Percentiles rank a stretch among this genome's conserved stretches.
Evolutionary conservation across 2,329 filamentous ascomycete species (phyloP).

Genomic region (Fusarium sp.): DNA sequence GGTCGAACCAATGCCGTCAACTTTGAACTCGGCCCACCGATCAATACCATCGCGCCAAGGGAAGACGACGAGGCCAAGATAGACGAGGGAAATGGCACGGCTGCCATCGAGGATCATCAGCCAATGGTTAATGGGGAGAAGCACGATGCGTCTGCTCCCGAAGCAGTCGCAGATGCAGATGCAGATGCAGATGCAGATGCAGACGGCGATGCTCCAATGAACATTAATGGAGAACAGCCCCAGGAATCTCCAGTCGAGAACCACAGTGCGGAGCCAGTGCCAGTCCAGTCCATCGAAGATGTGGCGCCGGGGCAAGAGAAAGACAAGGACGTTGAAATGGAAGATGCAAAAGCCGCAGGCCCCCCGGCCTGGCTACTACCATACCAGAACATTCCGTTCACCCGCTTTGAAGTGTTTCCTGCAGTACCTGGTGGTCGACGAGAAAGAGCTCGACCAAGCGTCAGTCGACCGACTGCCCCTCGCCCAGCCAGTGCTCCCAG

Average conservation of each 20-base stretch:
- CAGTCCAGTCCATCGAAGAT: constrained; percentile 46
- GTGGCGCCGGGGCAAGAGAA: constrained; percentile 47
- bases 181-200: background rate
- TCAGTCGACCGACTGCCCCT: constrained; percentile 50
- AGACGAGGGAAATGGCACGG: constrained; percentile 44
- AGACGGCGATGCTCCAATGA: background rate
- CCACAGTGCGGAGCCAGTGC: constrained; percentile 39
- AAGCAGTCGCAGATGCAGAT: background rate
- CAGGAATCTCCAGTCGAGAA: constrained; percentile 25
- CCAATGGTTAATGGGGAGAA: constrained; percentile 40
- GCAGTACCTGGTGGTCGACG: constrained; percentile 63
- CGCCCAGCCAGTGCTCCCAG: constrained; percentile 50
- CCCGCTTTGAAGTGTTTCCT: constrained; percentile 82
- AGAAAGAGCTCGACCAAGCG: constrained; percentile 55
- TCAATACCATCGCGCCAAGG: constrained; percentile 87
- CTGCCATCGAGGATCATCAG: constrained; percentile 29
- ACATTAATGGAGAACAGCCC: background rate
- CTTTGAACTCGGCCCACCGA: constrained; percentile 81
- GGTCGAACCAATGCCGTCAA: constrained; percentile 83
- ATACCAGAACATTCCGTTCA: constrained; percentile 70
- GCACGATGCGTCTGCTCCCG: constrained; percentile 4
- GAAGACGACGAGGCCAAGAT: constrained; percentile 72
- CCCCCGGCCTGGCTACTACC: constrained; percentile 54
- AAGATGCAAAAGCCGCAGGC: constrained; percentile 42
- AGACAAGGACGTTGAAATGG: constrained; percentile 42